These are phyloP conservation scores for Sarocladium strictum DNA, from an alignment of 2,329 filamentous ascomycete genomes.

Conservation along the genomic window DNA sequence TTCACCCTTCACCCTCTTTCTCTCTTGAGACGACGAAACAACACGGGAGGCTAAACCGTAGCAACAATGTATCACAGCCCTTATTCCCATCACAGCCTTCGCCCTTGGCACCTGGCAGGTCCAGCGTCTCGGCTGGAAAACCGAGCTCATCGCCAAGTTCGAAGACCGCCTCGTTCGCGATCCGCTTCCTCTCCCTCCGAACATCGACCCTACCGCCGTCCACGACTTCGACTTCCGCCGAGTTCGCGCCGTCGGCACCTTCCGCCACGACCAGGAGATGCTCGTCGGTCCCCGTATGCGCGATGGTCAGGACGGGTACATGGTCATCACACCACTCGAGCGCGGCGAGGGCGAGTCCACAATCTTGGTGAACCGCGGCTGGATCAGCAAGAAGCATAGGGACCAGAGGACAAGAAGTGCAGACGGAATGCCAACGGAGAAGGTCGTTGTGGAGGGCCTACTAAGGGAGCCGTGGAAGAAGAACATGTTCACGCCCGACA, in stretches of 20 bases:
- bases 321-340: slow-evolving; percentile 89
- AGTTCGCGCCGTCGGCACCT: slow-evolving; percentile 66
- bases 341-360: slow-evolving; percentile 56
- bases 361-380: slow-evolving; percentile 83
- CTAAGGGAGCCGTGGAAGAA: slow-evolving; percentile 90
- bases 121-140: slow-evolving; percentile 88
- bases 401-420: slow-evolving; percentile 55
- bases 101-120: slow-evolving; percentile 92
- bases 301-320: slow-evolving; percentile 84
- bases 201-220: slow-evolving; percentile 74
- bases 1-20: background rate
- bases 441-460: slow-evolving; percentile 77
- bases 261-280: slow-evolving; percentile 92
- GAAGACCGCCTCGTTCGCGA: slow-evolving; percentile 85
- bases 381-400: slow-evolving; percentile 75
- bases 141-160: slow-evolving; percentile 80
- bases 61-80: slow-evolving; percentile 36
- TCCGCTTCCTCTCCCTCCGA: slow-evolving; percentile 78
- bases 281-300: slow-evolving; percentile 83
- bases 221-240: slow-evolving; percentile 88
- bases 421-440: slow-evolving; percentile 60
- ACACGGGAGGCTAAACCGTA: background rate
- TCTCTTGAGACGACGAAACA: background rate
- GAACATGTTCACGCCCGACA: slow-evolving; percentile 95
- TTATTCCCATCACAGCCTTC: slow-evolving; percentile 91